A percentile compares a stretch with the other conserved stretches of the same genome.
Conservation (phyloP, 371 early-diverging fungal species). For the Actinomucor elegans region DNA sequence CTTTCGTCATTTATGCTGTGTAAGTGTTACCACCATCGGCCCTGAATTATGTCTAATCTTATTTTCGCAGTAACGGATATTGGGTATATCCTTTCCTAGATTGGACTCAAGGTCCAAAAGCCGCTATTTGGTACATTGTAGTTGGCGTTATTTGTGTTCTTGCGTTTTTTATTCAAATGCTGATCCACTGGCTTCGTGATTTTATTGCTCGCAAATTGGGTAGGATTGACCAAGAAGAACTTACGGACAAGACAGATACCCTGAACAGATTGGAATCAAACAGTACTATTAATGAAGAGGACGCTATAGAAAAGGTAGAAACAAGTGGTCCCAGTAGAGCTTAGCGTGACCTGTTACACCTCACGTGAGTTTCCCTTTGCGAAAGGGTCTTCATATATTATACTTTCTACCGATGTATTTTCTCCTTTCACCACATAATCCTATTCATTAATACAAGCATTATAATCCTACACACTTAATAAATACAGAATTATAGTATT, state of each 20-base stretch:
- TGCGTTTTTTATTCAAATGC: slow-evolving; percentile 38
- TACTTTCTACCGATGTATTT: too few relatives aligned
- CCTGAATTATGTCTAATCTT: too few relatives aligned
- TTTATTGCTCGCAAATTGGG: slow-evolving; percentile 24
- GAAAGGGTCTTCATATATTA: too few relatives aligned
- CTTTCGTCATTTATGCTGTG: slow-evolving; percentile 47
- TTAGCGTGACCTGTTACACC: too few relatives aligned
- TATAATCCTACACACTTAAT: too few relatives aligned
- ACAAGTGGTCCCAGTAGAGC: too few relatives aligned
- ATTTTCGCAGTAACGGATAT: slow-evolving; percentile 14
- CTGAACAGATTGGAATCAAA: background rate
- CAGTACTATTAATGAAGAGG: too few relatives aligned
- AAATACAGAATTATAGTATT: too few relatives aligned
- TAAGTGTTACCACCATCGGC: slow-evolving; percentile 19
- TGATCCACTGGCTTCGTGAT: slow-evolving; percentile 44
- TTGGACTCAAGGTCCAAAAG: slow-evolving; percentile 46
- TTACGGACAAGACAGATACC: background rate
- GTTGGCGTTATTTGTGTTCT: slow-evolving; percentile 37
- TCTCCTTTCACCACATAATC: too few relatives aligned
- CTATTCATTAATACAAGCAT: too few relatives aligned
- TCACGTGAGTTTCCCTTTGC: too few relatives aligned
- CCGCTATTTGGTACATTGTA: slow-evolving; percentile 42
- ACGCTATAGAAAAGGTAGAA: too few relatives aligned
- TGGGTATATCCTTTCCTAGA: slow-evolving; percentile 61
- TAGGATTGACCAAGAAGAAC: background rate